These are phyloP conservation scores for Populus pruinosa DNA, from an alignment of 345 rosid genomes.

Conservation along the genomic window DNA sequence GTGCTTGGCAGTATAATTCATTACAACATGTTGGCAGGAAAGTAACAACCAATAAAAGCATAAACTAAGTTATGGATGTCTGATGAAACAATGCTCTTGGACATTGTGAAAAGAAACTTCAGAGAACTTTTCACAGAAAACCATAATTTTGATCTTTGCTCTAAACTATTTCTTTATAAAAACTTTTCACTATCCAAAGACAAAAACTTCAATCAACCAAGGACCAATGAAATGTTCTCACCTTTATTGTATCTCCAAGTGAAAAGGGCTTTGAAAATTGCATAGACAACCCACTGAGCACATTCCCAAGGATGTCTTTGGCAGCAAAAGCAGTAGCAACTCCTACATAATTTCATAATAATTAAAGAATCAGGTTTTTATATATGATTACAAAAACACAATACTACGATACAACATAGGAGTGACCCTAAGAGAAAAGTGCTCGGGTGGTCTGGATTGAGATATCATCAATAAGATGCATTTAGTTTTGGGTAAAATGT, in stretches of 20 bases:
- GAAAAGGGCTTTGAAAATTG: conserved; percentile 87
- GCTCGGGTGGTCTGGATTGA: conserved; percentile 1
- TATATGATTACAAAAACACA: neutral
- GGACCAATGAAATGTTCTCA: conserved; percentile 21
- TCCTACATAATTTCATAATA: conserved; percentile 41
- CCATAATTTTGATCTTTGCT: neutral
- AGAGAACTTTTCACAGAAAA: neutral
- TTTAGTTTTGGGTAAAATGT: too few species aligned
- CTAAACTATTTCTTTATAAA: neutral
- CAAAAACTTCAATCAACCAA: neutral
- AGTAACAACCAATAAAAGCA: neutral
- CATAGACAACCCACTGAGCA: conserved; percentile 85
- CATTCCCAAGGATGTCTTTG: conserved; percentile 83
- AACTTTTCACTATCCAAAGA: neutral
- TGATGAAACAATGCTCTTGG: neutral
- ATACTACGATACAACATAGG: neutral
- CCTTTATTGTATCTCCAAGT: conserved; percentile 92
- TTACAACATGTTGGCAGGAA: neutral
- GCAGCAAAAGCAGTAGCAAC: conserved; percentile 99
- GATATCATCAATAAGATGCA: neutral
- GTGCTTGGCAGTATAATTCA: neutral
- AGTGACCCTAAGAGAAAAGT: neutral
- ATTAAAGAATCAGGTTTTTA: neutral
- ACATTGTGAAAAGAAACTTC: neutral
- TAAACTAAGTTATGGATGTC: neutral